Evolutionary conservation across 345 rosid species (phyloP), one percentile per base, ranked within the genome.

Genomic region (Kandelia obovata): DNA sequence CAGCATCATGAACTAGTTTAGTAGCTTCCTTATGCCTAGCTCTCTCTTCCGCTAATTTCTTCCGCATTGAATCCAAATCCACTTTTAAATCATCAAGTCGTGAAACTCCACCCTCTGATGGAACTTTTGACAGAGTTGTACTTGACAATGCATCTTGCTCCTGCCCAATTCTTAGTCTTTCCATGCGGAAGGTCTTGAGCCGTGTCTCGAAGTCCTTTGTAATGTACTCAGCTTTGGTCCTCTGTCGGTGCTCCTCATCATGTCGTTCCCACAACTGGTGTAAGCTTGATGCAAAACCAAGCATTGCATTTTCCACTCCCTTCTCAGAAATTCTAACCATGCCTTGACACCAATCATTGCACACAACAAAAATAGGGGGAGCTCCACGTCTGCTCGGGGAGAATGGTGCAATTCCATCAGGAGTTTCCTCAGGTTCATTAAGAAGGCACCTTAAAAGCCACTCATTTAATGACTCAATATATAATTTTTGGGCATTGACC

Each of bases 281-380:
- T 43, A 95, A 73, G 63, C 77, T 82, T 3, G 84, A 80, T 51
- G 96, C 92, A 67, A 95, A 95, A 0, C 84, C 74, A 65, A 83
- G 77, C 90, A 91, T 87, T 1, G 92, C 85, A 31, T 70, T 78
- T 17, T 86, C 72, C 11, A 95, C 97, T 10, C 73, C 83, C 62
- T 85, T 80, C 69, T 87, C 93, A 2, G 97, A 89, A 73, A 91
- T 77, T 73, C 85, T 75, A 35, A 31, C 84, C 84, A 89, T 84
- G 13, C 92, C 92, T 58, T 89, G 91, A 80, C 65, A 79, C 99
- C 99, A 95, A 78, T 95, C 99, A 56, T 91, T 83, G 88, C 97
- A 89, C 47, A 89, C 81, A 2, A 89, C 80, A 68, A 92, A 95
- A 69, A 89, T 74, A 0, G 85, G 86, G 0, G 99, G 97, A 52